A percentile compares a stretch with the other conserved stretches of the same genome.
phyloP scores from a whole-genome alignment of 1,284 basidiomycete species.

The Leccinum pachyderme region DNA sequence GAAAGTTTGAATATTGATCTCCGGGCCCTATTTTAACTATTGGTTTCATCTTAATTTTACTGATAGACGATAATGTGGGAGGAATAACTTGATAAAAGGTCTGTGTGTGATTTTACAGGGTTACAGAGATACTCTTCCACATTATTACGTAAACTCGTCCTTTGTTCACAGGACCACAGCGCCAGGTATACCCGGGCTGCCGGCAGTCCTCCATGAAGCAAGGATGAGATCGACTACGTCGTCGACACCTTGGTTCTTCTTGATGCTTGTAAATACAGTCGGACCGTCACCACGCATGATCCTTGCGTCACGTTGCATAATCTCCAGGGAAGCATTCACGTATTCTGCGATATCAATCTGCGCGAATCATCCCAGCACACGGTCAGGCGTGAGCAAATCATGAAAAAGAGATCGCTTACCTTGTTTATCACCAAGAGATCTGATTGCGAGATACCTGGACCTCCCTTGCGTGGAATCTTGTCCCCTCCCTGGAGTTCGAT shows the following conservation, averaged over 20 bases:
- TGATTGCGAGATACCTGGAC: slow-evolving; percentile 94
- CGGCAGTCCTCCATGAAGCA: slow-evolving; percentile 81
- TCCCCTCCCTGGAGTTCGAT: slow-evolving; percentile 73
- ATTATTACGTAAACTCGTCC: slow-evolving; percentile 2
- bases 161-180: slow-evolving; percentile 46
- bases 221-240: slow-evolving; percentile 84
- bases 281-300: slow-evolving; percentile 94
- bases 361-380: not conserved
- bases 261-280: slow-evolving; percentile 89
- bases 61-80: not conserved
- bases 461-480: slow-evolving; percentile 97
- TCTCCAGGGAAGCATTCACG: slow-evolving; percentile 90
- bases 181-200: slow-evolving; percentile 58
- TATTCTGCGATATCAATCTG: slow-evolving; percentile 91
- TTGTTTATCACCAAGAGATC: slow-evolving; percentile 97
- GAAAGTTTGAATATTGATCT: not conserved
- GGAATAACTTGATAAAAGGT: not conserved
- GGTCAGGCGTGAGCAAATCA: not conserved
- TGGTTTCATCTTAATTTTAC: not conserved
- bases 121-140: not conserved
- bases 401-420: slow-evolving; percentile 41
- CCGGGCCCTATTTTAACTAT: not conserved
- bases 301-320: slow-evolving; percentile 93
- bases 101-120: not conserved
- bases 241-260: slow-evolving; percentile 77